Evolutionary conservation across 306 rosid species (phyloP).

Genomic region (Lotus japonicus): DNA sequence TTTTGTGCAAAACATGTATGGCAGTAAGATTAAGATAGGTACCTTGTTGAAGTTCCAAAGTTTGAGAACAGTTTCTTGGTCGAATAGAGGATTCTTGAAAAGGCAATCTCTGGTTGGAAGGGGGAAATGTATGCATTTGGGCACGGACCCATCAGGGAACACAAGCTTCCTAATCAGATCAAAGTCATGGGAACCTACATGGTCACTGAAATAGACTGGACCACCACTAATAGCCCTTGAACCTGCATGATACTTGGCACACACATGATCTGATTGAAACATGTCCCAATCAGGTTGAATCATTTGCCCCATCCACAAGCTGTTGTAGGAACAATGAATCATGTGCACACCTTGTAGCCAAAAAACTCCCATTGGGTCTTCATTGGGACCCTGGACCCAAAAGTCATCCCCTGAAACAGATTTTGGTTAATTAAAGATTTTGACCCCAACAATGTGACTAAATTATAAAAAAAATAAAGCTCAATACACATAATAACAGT

Average conservation of each 20-base stretch:
- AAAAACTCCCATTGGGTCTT: slow-evolving; percentile 79
- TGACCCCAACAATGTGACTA: background rate
- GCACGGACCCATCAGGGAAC: slow-evolving; percentile 70
- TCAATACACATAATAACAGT: too few relatives aligned
- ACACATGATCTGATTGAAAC: slow-evolving; percentile 81
- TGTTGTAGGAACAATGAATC: slow-evolving; percentile 86
- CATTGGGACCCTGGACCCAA: slow-evolving; percentile 89
- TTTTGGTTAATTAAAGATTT: background rate
- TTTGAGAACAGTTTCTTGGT: slow-evolving; percentile 58
- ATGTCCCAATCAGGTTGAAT: slow-evolving; percentile 95
- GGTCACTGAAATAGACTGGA: slow-evolving; percentile 75
- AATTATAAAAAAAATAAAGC: background rate
- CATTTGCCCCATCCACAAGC: slow-evolving; percentile 94
- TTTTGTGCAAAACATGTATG: background rate
- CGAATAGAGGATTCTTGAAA: slow-evolving; percentile 73
- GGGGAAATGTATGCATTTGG: slow-evolving; percentile 63
- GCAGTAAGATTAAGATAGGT: background rate
- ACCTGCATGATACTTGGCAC: slow-evolving; percentile 85
- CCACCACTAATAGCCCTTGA: slow-evolving; percentile 86
- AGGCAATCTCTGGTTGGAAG: slow-evolving; percentile 91
- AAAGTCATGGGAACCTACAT: slow-evolving; percentile 66
- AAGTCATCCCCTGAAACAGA: slow-evolving; percentile 68
- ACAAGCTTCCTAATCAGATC: slow-evolving; percentile 72
- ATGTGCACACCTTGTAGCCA: slow-evolving; percentile 93
- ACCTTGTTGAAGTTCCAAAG: slow-evolving; percentile 90